Evolutionary conservation across 208 protist genomes (phyloP).

Genomic region (Strigomonas galati): DNA sequence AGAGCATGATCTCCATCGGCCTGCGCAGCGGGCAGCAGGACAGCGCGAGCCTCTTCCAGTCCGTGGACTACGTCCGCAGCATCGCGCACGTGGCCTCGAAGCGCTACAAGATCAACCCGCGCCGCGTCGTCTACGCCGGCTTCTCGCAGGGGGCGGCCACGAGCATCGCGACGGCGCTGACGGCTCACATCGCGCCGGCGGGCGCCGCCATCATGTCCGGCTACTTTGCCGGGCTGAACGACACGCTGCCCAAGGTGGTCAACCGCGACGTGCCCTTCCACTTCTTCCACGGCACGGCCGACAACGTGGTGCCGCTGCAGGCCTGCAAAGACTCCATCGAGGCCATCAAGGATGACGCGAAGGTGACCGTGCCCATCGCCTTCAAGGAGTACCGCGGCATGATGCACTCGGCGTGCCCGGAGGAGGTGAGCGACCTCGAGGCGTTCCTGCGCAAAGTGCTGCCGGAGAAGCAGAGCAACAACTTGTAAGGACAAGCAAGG

Average conservation of each 20-base stretch:
- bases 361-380: slow-evolving; percentile 26
- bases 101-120: slow-evolving; percentile 52
- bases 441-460: slow-evolving; percentile 55
- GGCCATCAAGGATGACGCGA: slow-evolving; percentile 37
- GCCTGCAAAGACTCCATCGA: slow-evolving; percentile 44
- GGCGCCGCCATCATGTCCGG: slow-evolving; percentile 75
- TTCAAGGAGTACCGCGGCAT: slow-evolving; percentile 74
- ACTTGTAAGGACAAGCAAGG: too few relatives aligned
- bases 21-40: slow-evolving; percentile 42
- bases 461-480: slow-evolving; percentile 22
- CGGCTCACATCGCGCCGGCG: slow-evolving; percentile 49
- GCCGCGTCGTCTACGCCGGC: slow-evolving; percentile 86
- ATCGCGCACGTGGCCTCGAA: slow-evolving; percentile 46
- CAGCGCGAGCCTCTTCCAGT: slow-evolving; percentile 38
- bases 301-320: slow-evolving; percentile 69
- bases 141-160: slow-evolving; percentile 91
- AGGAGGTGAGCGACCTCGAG: slow-evolving; percentile 74
- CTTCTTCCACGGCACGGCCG: slow-evolving; percentile 77
- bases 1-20: slow-evolving; percentile 30
- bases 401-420: slow-evolving; percentile 59
- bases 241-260: slow-evolving; percentile 40
- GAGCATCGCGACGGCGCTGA: slow-evolving; percentile 67
- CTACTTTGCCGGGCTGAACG: slow-evolving; percentile 56
- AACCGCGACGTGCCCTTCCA: slow-evolving; percentile 38
- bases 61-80: slow-evolving; percentile 67